A percentile compares a stretch with the other conserved stretches of the same genome.
These are phyloP conservation scores for Lasiosphaeris hirsuta DNA, from an alignment of 495 filamentous ascomycete genomes.

Conservation along the genomic window DNA sequence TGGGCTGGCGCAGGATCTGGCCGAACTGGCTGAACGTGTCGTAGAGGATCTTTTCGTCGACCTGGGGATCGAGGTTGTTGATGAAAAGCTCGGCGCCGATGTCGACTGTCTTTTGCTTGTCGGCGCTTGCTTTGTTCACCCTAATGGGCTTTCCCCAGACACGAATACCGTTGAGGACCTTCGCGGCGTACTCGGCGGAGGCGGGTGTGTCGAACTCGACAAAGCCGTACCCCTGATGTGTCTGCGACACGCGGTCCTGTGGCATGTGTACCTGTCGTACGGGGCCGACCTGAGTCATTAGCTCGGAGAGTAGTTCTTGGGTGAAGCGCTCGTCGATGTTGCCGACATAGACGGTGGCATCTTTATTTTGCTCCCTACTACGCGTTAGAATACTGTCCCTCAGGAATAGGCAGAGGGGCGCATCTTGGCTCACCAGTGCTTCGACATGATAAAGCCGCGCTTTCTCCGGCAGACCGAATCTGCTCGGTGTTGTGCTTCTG, in stretches of 20 bases:
- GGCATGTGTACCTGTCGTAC: slow-evolving; percentile 97
- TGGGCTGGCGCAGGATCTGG: slow-evolving; percentile 74
- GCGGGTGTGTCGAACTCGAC: slow-evolving; percentile 96
- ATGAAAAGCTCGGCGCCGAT: slow-evolving; percentile 97
- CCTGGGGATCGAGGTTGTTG: slow-evolving; percentile 91
- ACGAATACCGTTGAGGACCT: slow-evolving; percentile 93
- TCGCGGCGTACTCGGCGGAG: slow-evolving; percentile 94
- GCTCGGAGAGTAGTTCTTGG: slow-evolving; percentile 89
- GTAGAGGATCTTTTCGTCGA: slow-evolving; percentile 94
- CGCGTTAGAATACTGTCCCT: neutral
- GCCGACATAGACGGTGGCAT: slow-evolving; percentile 96
- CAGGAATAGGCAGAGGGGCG: neutral
- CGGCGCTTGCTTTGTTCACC: slow-evolving; percentile 86
- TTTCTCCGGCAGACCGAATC: too few relatives aligned
- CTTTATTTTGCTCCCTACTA: slow-evolving; percentile 94
- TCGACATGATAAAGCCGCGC: slow-evolving; percentile 22
- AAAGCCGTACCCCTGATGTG: slow-evolving; percentile 97
- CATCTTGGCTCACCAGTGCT: slow-evolving; percentile 65
- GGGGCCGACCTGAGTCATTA: slow-evolving; percentile 95
- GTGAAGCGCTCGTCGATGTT: slow-evolving; percentile 96
- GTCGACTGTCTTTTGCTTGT: slow-evolving; percentile 95
- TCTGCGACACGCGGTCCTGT: slow-evolving; percentile 94
- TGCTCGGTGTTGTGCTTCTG: neutral
- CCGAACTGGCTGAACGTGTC: slow-evolving; percentile 97
- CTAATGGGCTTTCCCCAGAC: slow-evolving; percentile 92